Percentiles rank a stretch among this genome's conserved stretches.
Evolutionary conservation across 208 protist species (phyloP).

Genomic region (Leishmania tropica): DNA sequence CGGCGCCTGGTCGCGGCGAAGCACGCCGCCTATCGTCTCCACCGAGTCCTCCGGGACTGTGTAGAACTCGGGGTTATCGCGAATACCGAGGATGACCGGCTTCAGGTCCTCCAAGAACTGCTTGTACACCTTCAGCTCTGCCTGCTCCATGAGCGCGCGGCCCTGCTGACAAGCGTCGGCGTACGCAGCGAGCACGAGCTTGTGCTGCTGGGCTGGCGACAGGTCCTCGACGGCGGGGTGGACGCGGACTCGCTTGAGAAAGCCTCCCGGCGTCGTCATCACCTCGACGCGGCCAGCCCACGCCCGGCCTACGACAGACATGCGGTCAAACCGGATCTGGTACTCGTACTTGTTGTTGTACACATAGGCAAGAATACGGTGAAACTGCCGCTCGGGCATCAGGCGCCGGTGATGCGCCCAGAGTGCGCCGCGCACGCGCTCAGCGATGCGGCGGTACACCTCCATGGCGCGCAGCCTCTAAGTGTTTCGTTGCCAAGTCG

Average conservation of each 20-base stretch:
- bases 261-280: constrained; percentile 81
- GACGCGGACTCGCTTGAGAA: constrained; percentile 85
- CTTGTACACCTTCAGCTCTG: constrained; percentile 89
- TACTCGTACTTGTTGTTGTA: constrained; percentile 96
- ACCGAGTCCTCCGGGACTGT: constrained; percentile 74
- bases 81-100: constrained; percentile 90
- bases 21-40: constrained; percentile 76
- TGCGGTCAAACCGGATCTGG: constrained; percentile 90
- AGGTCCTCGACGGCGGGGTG: constrained; percentile 84
- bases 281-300: constrained; percentile 89
- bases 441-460: constrained; percentile 88
- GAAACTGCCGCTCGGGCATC: constrained; percentile 91
- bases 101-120: constrained; percentile 91
- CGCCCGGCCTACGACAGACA: constrained; percentile 84
- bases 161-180: constrained; percentile 76
- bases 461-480: constrained; percentile 51
- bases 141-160: constrained; percentile 80
- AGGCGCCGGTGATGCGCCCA: constrained; percentile 93
- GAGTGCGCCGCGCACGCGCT: constrained; percentile 88
- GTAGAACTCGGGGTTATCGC: constrained; percentile 94
- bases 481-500: not conserved
- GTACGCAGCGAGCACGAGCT: constrained; percentile 88
- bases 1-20: constrained; percentile 27
- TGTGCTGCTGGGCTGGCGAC: constrained; percentile 50
- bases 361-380: constrained; percentile 92